Conservation (phyloP, 2,329 filamentous ascomycete genomes). For the Diplodia seriata region DNA sequence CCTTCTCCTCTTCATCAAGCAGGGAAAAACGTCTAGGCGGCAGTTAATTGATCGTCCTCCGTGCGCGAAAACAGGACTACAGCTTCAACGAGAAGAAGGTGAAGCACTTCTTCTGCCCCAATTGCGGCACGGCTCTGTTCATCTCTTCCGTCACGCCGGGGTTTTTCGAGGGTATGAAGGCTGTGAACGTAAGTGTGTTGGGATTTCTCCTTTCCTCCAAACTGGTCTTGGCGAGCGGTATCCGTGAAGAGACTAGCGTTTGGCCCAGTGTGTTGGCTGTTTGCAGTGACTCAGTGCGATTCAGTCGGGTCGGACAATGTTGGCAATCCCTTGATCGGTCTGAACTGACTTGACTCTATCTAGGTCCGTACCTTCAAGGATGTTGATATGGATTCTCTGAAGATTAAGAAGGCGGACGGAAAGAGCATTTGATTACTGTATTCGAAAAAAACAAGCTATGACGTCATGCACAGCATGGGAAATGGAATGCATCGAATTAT, state of each 20-base stretch:
- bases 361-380: constrained; percentile 40
- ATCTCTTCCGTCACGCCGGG: constrained; percentile 35
- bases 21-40: no score
- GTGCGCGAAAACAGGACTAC: constrained; percentile 37
- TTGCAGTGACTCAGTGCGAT: no score
- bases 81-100: constrained; percentile 39
- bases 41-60: not conserved
- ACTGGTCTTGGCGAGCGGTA: no score
- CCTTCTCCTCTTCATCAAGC: no score
- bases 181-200: constrained; percentile 40
- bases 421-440: constrained; percentile 35
- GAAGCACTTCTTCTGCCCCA: constrained; percentile 43
- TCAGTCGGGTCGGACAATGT: no score
- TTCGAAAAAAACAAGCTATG: not conserved
- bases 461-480: not conserved
- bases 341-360: not conserved
- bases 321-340: no score
- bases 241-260: no score
- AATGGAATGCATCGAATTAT: constrained; percentile 5
- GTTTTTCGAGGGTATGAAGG: constrained; percentile 37
- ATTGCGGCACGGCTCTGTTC: constrained; percentile 42
- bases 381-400: constrained; percentile 41
- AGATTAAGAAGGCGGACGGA: constrained; percentile 39
- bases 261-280: no score
- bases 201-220: no score